Evolutionary conservation across 176 grass and related monocot genomes (phyloP), one percentile per base, ranked within the genome.

Genomic region (Oryza australiensis): DNA sequence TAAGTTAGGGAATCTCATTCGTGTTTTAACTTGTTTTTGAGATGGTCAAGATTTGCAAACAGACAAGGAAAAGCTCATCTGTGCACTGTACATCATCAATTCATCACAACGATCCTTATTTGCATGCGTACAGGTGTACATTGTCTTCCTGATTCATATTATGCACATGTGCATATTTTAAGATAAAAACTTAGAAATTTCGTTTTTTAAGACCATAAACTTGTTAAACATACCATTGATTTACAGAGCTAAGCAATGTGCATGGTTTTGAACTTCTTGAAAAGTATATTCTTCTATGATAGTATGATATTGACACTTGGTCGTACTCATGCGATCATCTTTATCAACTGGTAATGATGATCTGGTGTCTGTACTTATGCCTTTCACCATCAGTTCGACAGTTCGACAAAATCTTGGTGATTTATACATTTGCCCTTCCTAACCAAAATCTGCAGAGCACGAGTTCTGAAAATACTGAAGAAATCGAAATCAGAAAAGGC

Each of bases 1-100:
- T 72, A 26, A 86, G 22, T 70, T 73, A 33, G 74, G 67, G 68
- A 45, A 62, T 78, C 42, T 73, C 67, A 23, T 18, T 62, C 46
- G 63, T 22, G 4, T 46, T 66, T 77, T 22, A 68, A 68, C 30
- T n/a, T 9, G 18, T 27, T 30, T 66, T 26, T 6, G 40, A 53
- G 53, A 62, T 68, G 23, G 69, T 40, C 28, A 55, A 45, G 18
- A 62, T 73, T 48, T 80, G 15, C 38, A 40, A 24, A 24, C 57
- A 33, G 18, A 12, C 32, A 59, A 10, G 24, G n/a, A n/a, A 15
- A 16, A 57, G 41, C 35, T 51, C 65, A 77, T 77, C 30, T 72
- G 27, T 83, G 30, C 26, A 32, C 34, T 35, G 34, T 35, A 1
- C 34, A 35, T 35, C 34, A 35, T 35, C 32, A 32, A 32, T 32